Evolutionary conservation across 768 basidiomycete species (phyloP).

Genomic region (Trametes cinnabarina): DNA sequence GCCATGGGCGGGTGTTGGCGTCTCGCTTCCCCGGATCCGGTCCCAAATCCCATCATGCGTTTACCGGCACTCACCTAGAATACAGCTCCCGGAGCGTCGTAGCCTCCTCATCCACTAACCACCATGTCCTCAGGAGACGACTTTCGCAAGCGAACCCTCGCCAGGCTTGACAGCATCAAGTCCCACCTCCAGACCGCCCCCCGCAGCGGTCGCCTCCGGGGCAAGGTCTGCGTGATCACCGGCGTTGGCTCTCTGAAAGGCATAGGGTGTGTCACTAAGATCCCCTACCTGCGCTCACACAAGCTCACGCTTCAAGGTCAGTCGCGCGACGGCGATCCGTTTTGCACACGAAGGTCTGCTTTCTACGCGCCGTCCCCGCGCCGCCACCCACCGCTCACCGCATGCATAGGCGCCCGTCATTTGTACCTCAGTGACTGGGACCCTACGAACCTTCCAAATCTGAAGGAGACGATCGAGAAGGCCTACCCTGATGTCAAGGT

Average conservation of each 20-base stretch:
- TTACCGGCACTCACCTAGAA: too few relatives aligned
- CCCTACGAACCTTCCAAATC: conserved; percentile 60
- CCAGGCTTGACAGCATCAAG: conserved; percentile 66
- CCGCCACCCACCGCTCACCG: not conserved
- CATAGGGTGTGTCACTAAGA: conserved; percentile 65
- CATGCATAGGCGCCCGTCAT: conserved; percentile 61
- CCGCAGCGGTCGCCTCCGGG: conserved; percentile 56
- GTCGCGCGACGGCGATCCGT: conserved; percentile 67
- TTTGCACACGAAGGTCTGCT: conserved; percentile 76
- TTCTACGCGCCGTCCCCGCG: not conserved
- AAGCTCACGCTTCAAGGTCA: conserved; percentile 27
- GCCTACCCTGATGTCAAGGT: conserved; percentile 82
- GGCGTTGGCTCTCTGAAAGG: conserved; percentile 85
- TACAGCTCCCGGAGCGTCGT: not conserved
- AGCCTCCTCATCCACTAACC: not conserved
- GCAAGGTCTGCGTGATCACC: conserved; percentile 85
- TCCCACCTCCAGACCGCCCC: conserved; percentile 58
- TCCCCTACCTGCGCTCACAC: not conserved
- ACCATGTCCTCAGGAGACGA: conserved; percentile 38
- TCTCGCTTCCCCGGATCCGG: not conserved
- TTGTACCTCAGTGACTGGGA: conserved; percentile 78
- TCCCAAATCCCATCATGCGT: not conserved
- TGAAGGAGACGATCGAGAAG: conserved; percentile 65
- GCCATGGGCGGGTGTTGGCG: too few relatives aligned
- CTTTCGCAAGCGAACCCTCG: conserved; percentile 56